Conservation (phyloP, 495 filamentous ascomycete species). For the Cladorrhinum samala region DNA sequence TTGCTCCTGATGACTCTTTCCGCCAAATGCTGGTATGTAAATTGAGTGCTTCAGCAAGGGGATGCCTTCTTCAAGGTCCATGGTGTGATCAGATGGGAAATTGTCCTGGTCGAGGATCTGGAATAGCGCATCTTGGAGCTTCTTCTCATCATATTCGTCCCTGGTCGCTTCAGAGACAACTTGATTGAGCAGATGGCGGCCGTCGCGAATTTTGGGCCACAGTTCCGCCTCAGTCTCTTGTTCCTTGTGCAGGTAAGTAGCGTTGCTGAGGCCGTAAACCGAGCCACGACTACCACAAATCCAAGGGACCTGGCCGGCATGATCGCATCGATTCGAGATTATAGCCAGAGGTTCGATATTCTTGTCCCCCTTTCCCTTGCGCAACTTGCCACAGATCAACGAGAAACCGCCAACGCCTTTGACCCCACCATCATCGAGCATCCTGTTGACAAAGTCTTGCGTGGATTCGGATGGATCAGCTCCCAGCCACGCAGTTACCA, state of each 20-base stretch:
- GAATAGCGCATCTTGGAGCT: conserved; percentile 66
- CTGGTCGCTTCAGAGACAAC: conserved; percentile 37
- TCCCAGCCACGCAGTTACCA: conserved; percentile 84
- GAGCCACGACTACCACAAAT: conserved; percentile 57
- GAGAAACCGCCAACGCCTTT: conserved; percentile 86
- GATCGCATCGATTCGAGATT: conserved; percentile 78
- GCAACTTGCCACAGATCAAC: conserved; percentile 76
- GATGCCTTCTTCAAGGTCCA: conserved; percentile 64
- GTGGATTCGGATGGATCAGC: conserved; percentile 42
- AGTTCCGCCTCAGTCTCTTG: conserved; percentile 19
- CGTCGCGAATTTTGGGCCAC: conserved; percentile 76
- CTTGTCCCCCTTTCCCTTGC: conserved; percentile 23
- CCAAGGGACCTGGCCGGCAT: conserved; percentile 59
- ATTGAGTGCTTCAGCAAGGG: conserved; percentile 68
- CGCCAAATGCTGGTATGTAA: conserved; percentile 73
- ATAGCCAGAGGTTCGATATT: conserved; percentile 67
- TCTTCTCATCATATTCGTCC: conserved; percentile 49
- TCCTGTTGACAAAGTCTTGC: conserved; percentile 58
- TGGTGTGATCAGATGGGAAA: conserved; percentile 56
- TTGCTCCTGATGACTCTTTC: conserved; percentile 36
- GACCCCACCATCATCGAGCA: conserved; percentile 61
- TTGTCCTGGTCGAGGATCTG: conserved; percentile 63
- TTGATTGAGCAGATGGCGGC: conserved; percentile 41
- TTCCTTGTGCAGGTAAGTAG: conserved; percentile 58
- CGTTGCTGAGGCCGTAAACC: conserved; percentile 81